Evolutionary conservation across 164 flowering plant genomes (phyloP).

Genomic region (Hamamelis virginiana): DNA sequence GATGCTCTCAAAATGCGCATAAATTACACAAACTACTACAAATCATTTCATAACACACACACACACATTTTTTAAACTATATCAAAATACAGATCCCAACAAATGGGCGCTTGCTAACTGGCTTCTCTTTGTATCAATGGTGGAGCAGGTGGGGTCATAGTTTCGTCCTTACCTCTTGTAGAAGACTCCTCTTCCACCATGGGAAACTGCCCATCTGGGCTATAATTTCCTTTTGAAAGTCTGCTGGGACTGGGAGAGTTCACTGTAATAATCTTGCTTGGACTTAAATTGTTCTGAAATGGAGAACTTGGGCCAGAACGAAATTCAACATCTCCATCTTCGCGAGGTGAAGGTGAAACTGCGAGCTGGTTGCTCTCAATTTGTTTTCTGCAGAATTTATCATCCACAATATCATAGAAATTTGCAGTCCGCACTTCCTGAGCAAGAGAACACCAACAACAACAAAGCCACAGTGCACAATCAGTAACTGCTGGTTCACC

Average conservation of each 20-base stretch:
- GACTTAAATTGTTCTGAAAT: constrained; percentile 16
- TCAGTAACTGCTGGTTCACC: constrained; percentile 62
- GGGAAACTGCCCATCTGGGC: constrained; percentile 25
- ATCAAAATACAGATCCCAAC: background rate
- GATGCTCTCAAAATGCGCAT: too few relatives aligned
- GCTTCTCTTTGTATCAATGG: constrained; percentile 27
- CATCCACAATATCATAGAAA: constrained; percentile 74
- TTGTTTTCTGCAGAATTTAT: constrained; percentile 48
- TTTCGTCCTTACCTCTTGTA: constrained; percentile 19
- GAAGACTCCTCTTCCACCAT: constrained; percentile 21
- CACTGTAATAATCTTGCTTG: constrained; percentile 5
- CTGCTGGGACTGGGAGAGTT: constrained; percentile 28
- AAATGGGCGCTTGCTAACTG: background rate
- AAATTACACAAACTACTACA: background rate
- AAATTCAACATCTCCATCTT: constrained; percentile 24
- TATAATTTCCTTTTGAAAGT: constrained; percentile 15
- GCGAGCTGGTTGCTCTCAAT: constrained; percentile 10
- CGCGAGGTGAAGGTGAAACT: constrained; percentile 25
- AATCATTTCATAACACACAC: background rate
- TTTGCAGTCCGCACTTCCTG: constrained; percentile 90
- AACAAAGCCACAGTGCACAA: constrained; percentile 83
- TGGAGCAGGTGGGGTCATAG: constrained; percentile 35
- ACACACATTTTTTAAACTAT: background rate
- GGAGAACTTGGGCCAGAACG: constrained; percentile 33
- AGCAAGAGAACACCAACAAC: constrained; percentile 95